Base-by-base conservation (phyloP, 331 rosid genomes). In the Pyracantha coccinea region DNA sequence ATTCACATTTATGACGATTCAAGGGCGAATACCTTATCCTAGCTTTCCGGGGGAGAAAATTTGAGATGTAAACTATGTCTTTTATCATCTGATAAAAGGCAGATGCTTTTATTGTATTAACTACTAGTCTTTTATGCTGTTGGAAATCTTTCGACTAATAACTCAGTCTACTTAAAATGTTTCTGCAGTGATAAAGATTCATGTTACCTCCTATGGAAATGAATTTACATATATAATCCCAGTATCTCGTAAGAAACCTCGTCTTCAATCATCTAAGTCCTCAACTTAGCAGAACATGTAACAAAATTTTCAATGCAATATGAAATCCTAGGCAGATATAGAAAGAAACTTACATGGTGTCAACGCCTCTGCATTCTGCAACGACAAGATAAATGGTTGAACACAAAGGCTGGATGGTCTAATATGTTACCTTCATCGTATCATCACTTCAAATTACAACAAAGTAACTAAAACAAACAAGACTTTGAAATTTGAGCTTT, bases 391-490 rank as follows among this genome's bases (percentile, higher is more conserved):
- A 72, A 33, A 35, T 14, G 67, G 62, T 72, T 10, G 2, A 44
- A 35, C 19, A 59, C 61, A 44, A 61, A 19, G 61, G 63, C 21
- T 25, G 44, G 28, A 35, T 73, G 31, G 32, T 41, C 28, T 73
- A 73, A 55, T 23, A 44, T 38, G 41, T 17, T 2, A 9, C 50
- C 77, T 38, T 60, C 69, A 28, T 61, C 24, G 69, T 17, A 61
- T 73, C 70, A 73, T 61, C 62, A 58, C 77, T 45, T 73, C 77
- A 61, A 73, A 62, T 61, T 61, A 45, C 77, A 62, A 33, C 25
- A 19, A 31, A 62, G 70, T 62, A 45, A 45, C 45, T 33, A 44
- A 61, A 73, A 73, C 13, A 38, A 38, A 38, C 61, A 73, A 73
- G 69, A 12, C 69, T 73, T 7, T n/a, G 69, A 61, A 61, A 44